Evolutionary conservation across 2,329 filamentous ascomycete species (phyloP).

Genomic region (Sodiomyces alkalinus): DNA sequence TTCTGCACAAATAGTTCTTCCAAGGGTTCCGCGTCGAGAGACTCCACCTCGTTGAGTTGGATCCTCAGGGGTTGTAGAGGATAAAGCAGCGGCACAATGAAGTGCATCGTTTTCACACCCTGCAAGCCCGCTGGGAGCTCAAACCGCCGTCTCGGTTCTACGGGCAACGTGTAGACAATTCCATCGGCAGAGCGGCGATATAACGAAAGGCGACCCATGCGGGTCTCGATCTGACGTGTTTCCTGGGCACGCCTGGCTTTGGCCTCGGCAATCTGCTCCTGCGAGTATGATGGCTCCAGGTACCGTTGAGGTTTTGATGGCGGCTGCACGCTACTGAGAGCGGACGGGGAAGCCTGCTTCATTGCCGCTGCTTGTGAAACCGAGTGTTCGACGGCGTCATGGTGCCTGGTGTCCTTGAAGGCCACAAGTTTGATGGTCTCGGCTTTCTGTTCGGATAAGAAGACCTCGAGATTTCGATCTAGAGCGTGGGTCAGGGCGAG

Average conservation of each 20-base stretch:
- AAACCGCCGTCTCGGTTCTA: conserved; percentile 46
- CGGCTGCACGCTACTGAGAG: conserved; percentile 1
- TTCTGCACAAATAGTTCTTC: conserved; percentile 51
- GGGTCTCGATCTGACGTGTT: conserved; percentile 57
- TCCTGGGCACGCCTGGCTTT: conserved; percentile 49
- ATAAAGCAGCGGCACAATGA: conserved; percentile 58
- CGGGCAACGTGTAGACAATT: conserved; percentile 51
- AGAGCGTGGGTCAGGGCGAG: conserved; percentile 52
- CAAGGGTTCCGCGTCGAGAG: conserved; percentile 43
- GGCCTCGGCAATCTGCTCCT: conserved; percentile 46
- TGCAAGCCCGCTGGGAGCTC: conserved; percentile 48
- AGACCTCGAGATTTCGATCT: conserved; percentile 55
- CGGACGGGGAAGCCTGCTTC: neutral
- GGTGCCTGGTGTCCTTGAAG: conserved; percentile 37
- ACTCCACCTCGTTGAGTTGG: conserved; percentile 47
- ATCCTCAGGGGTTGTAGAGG: conserved; percentile 53
- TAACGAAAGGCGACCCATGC: conserved; percentile 50
- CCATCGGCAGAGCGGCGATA: conserved; percentile 59
- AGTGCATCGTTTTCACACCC: conserved; percentile 44
- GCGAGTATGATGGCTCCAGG: conserved; percentile 31
- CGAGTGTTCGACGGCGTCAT: conserved; percentile 12
- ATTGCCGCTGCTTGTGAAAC: neutral
- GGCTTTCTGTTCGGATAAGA: conserved; percentile 54
- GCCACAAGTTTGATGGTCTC: conserved; percentile 57
- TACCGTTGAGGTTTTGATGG: conserved; percentile 14